phyloP scores from a whole-genome alignment of 306 rosid genomes.

The Lupinus albus region DNA sequence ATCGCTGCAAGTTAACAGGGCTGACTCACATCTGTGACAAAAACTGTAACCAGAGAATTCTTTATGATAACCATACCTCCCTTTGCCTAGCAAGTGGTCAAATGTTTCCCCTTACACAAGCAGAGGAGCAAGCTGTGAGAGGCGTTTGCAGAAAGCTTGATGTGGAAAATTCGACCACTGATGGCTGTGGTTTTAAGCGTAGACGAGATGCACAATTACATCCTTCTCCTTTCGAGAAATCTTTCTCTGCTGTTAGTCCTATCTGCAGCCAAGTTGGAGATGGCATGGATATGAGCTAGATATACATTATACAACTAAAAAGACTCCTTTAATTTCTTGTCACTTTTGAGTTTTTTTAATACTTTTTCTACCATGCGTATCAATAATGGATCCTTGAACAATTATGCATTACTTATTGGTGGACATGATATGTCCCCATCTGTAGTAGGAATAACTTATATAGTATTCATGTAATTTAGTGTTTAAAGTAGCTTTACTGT shows the following conservation, averaged over 20 bases:
- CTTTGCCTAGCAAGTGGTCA: conserved; percentile 84
- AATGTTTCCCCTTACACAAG: conserved; percentile 66
- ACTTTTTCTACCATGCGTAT: conserved; percentile 47
- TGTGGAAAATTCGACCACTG: conserved; percentile 55
- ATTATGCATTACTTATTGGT: conserved; percentile 61
- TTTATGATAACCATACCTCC: conserved; percentile 96
- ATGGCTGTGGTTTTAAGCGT: conserved; percentile 72
- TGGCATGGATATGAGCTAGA: conserved; percentile 86
- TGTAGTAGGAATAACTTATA: conserved; percentile 64
- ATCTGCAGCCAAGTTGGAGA: conserved; percentile 96
- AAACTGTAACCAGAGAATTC: conserved; percentile 96
- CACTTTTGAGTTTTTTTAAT: conserved; percentile 36
- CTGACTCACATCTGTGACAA: conserved; percentile 98
- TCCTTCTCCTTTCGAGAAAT: conserved; percentile 91
- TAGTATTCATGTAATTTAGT: conserved; percentile 66
- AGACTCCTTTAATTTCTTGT: conserved; percentile 49
- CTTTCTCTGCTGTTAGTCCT: conserved; percentile 81
- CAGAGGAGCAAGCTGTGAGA: conserved; percentile 87
- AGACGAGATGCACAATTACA: conserved; percentile 84
- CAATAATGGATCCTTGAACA: conserved; percentile 53
- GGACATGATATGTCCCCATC: conserved; percentile 64
- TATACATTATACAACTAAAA: conserved; percentile 45
- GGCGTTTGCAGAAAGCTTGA: conserved; percentile 91
- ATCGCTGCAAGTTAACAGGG: conserved; percentile 91
- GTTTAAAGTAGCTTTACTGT: conserved; percentile 57